phyloP scores from a whole-genome alignment of 2,329 filamentous ascomycete genomes.

The Sporothrix variecibatus region DNA sequence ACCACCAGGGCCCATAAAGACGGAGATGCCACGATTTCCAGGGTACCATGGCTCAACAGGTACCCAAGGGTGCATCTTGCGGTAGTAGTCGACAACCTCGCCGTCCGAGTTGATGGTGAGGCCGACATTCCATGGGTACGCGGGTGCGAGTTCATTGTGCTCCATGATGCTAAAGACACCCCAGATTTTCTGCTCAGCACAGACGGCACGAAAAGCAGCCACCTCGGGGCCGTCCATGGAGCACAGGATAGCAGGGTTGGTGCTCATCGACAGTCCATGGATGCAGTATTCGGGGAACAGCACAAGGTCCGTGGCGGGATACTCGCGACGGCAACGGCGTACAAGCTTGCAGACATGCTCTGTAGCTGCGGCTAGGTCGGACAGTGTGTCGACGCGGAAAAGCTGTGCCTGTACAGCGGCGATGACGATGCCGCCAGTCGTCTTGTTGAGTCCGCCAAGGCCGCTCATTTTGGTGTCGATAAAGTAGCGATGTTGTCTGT shows the following conservation, averaged over 20 bases:
- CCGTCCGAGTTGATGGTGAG: conserved; percentile 20
- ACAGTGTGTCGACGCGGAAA: conserved; percentile 21
- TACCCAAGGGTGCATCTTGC: conserved; percentile 26
- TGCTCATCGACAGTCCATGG: conserved; percentile 24
- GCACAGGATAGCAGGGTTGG: conserved; percentile 19
- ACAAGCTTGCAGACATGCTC: conserved; percentile 20
- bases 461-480: conserved; percentile 20
- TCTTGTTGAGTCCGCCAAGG: conserved; percentile 25
- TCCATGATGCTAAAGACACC: conserved; percentile 27
- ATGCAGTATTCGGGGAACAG: conserved; percentile 26
- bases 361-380: conserved; percentile 7
- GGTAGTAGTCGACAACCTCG: conserved; percentile 19
- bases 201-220: conserved; percentile 20
- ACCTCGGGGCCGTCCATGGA: conserved; percentile 23
- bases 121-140: conserved; percentile 21
- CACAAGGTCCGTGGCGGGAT: conserved; percentile 23
- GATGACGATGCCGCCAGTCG: conserved; percentile 21
- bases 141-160: not conserved
- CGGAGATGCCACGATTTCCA: conserved; percentile 18
- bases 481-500: not conserved
- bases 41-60: conserved; percentile 26
- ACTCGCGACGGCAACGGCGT: conserved; percentile 20
- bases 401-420: conserved; percentile 25
- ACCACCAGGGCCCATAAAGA: conserved; percentile 21
- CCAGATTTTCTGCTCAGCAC: conserved; percentile 21